Conservation (phyloP, 345 rosid genomes). For the Conringia planisiliqua region DNA sequence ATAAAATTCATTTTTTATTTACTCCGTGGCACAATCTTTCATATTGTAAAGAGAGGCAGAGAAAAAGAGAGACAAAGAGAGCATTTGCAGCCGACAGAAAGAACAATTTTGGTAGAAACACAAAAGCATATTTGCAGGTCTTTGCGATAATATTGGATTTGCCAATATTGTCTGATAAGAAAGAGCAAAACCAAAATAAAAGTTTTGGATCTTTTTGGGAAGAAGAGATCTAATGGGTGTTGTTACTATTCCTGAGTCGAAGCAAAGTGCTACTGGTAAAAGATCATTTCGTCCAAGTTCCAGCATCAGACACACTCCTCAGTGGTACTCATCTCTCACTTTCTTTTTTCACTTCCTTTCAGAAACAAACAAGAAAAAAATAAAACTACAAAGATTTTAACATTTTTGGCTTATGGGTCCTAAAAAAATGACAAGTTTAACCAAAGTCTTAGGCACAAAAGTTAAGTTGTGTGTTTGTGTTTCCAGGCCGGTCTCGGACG, state of each 20-base stretch:
- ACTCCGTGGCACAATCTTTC: slow-evolving; percentile 9
- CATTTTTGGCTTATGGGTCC: not conserved
- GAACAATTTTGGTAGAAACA: slow-evolving; percentile 23
- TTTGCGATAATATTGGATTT: slow-evolving; percentile 20
- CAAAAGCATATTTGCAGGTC: slow-evolving; percentile 27
- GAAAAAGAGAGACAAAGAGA: slow-evolving; percentile 8
- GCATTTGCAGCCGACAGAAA: slow-evolving; percentile 30
- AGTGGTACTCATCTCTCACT: slow-evolving; percentile 55
- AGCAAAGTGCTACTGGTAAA: slow-evolving; percentile 79
- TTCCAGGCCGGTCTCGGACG: slow-evolving; percentile 97
- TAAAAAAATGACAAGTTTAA: not conserved
- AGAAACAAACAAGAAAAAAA: not conserved
- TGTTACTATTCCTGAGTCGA: slow-evolving; percentile 45
- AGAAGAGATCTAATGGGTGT: slow-evolving; percentile 56
- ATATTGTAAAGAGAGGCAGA: not conserved
- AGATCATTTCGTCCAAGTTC: slow-evolving; percentile 87
- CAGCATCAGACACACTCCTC: slow-evolving; percentile 86
- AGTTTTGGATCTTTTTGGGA: slow-evolving; percentile 5
- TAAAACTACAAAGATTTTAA: no score
- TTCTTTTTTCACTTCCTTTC: not conserved
- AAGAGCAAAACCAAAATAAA: not conserved
- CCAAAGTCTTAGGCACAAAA: not conserved
- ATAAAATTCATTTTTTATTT: not conserved
- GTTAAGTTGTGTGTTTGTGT: not conserved
- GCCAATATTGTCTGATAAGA: slow-evolving; percentile 21